A percentile compares a stretch with the other conserved stretches of the same genome.
phyloP scores from a whole-genome alignment of 1,284 basidiomycete genomes.

The Fomitopsis palustris region DNA sequence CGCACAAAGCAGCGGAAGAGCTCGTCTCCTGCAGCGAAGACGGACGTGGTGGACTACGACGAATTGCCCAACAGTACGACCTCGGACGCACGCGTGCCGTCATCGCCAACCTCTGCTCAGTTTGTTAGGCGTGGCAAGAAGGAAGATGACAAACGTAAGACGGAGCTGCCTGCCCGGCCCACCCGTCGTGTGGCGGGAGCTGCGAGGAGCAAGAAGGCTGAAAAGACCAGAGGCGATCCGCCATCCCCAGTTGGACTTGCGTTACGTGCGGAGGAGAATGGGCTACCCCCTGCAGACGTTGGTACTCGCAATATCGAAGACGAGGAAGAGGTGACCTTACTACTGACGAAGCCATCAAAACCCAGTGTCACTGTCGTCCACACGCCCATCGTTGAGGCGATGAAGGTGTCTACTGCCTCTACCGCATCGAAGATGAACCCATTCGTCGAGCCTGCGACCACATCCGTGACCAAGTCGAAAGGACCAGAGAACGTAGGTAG shows the following conservation, averaged over 20 bases:
- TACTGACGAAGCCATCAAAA: neutral
- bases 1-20: constrained; percentile 17
- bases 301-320: neutral
- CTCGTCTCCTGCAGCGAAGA: constrained; percentile 12
- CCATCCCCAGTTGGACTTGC: neutral
- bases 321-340: neutral
- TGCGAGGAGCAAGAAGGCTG: neutral
- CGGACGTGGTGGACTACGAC: constrained; percentile 21
- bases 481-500: no score
- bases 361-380: neutral
- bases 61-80: constrained; percentile 16
- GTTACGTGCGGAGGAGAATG: neutral
- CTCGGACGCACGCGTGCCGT: neutral
- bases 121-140: neutral
- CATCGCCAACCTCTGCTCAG: neutral
- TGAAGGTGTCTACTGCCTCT: neutral
- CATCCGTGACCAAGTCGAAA: neutral
- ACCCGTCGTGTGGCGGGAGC: neutral
- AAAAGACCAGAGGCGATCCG: neutral
- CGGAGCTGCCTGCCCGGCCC: neutral
- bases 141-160: neutral
- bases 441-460: neutral
- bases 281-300: no score
- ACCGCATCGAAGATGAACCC: neutral
- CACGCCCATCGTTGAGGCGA: neutral